These are phyloP conservation scores for Cytospora piceicola DNA, from an alignment of 2,329 filamentous ascomycete genomes.

Conservation along the genomic window DNA sequence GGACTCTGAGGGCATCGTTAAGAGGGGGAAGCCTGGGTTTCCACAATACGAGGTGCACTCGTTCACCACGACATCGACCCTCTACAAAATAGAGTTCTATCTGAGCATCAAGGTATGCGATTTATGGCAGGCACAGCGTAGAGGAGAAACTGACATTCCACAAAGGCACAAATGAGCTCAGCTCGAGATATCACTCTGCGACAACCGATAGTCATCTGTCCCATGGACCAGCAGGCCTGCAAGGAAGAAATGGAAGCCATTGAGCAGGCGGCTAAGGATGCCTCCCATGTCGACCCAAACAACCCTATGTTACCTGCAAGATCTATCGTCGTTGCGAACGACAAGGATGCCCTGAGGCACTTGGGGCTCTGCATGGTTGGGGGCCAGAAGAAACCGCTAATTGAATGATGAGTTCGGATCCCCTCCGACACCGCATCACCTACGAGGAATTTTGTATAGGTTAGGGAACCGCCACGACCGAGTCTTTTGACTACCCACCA, in stretches of 20 bases:
- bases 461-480: not conserved
- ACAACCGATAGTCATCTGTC: constrained; percentile 94
- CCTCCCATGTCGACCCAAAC: constrained; percentile 82
- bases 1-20: constrained; percentile 85
- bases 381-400: constrained; percentile 67
- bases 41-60: constrained; percentile 86
- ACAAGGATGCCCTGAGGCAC: constrained; percentile 67
- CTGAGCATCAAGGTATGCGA: constrained; percentile 81
- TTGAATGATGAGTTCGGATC: constrained; percentile 52
- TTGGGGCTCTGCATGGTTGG: constrained; percentile 66
- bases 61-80: constrained; percentile 89
- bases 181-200: constrained; percentile 86
- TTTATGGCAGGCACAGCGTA: not conserved
- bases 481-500: not conserved
- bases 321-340: constrained; percentile 77
- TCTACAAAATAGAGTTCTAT: constrained; percentile 99
- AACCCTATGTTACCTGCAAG: constrained; percentile 91
- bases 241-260: constrained; percentile 99
- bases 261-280: constrained; percentile 92
- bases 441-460: not conserved
- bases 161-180: constrained; percentile 81
- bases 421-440: constrained; percentile 7
- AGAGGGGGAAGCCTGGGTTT: constrained; percentile 82
- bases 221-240: constrained; percentile 91
- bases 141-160: constrained; percentile 12